Evolutionary conservation across 192 early-diverging fungal species (phyloP).

Genomic region (Obelidium mucronatum): DNA sequence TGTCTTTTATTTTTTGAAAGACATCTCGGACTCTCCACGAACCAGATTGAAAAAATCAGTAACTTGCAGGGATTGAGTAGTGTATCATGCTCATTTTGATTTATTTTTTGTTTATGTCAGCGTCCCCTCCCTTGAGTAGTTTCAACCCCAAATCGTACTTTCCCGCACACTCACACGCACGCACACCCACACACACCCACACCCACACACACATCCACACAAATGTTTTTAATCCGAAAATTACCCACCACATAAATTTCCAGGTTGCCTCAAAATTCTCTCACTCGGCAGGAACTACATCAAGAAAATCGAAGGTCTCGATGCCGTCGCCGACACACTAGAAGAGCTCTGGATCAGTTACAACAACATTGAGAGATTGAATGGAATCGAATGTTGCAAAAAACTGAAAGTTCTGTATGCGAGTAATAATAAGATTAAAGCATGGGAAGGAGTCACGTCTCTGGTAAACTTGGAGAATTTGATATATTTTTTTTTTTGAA

Average conservation of each 20-base stretch:
- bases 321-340: constrained; percentile 61
- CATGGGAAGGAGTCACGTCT: constrained; percentile 54
- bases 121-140: no score
- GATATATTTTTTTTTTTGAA: background rate
- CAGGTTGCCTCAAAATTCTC: constrained; percentile 52
- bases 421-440: constrained; percentile 67
- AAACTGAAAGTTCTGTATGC: constrained; percentile 67
- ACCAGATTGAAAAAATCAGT: constrained; percentile 62
- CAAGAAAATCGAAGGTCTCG: constrained; percentile 67
- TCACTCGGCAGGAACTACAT: constrained; percentile 61
- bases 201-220: no score
- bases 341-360: constrained; percentile 67
- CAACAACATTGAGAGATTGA: constrained; percentile 61
- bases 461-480: constrained; percentile 33
- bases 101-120: no score
- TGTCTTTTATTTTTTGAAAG: constrained; percentile 13
- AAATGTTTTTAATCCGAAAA: no score
- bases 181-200: no score
- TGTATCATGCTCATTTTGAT: no score
- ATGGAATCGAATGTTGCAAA: constrained; percentile 65
- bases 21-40: constrained; percentile 61
- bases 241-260: no score
- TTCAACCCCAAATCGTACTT: no score
- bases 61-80: constrained; percentile 57
- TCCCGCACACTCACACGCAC: no score